Conservation (phyloP, 805 yeast genomes). For the Saturnispora hagleri region DNA sequence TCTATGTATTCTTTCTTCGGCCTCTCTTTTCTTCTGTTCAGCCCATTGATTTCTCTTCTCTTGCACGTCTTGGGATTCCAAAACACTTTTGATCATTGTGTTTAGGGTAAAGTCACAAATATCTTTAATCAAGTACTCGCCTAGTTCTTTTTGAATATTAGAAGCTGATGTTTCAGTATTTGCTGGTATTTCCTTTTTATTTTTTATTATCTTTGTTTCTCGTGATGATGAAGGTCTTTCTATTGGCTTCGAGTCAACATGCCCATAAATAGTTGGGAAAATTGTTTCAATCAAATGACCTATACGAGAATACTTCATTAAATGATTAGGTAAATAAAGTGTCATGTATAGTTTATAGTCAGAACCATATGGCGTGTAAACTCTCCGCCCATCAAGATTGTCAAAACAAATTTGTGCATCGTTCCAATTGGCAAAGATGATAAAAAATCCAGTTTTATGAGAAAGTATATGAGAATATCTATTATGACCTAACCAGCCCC, state of each 20-base stretch:
- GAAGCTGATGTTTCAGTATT: constrained; percentile 48
- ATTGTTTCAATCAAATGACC: constrained; percentile 16
- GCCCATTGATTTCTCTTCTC: constrained; percentile 15
- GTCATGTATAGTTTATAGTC: constrained; percentile 50
- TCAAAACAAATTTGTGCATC: constrained; percentile 55
- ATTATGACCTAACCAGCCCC: constrained; percentile 47
- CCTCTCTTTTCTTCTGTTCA: constrained; percentile 7
- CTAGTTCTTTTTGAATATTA: constrained; percentile 53
- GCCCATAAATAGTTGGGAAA: constrained; percentile 1
- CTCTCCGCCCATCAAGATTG: constrained; percentile 48
- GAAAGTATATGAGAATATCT: constrained; percentile 58
- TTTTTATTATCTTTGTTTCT: not conserved
- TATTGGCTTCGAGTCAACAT: not conserved
- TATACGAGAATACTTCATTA: constrained; percentile 22
- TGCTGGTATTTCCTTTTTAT: constrained; percentile 19
- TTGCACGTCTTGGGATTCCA: constrained; percentile 37
- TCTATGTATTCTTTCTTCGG: constrained; percentile 9
- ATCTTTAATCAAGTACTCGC: constrained; percentile 55
- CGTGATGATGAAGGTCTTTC: not conserved
- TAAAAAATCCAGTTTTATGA: constrained; percentile 58
- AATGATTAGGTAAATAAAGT: constrained; percentile 40
- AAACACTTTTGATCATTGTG: constrained; percentile 51
- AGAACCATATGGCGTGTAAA: constrained; percentile 18
- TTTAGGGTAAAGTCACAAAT: constrained; percentile 65
- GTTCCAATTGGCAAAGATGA: constrained; percentile 51